Conservation (phyloP, 2,329 filamentous ascomycete genomes). For the Cordyceps sp. region DNA sequence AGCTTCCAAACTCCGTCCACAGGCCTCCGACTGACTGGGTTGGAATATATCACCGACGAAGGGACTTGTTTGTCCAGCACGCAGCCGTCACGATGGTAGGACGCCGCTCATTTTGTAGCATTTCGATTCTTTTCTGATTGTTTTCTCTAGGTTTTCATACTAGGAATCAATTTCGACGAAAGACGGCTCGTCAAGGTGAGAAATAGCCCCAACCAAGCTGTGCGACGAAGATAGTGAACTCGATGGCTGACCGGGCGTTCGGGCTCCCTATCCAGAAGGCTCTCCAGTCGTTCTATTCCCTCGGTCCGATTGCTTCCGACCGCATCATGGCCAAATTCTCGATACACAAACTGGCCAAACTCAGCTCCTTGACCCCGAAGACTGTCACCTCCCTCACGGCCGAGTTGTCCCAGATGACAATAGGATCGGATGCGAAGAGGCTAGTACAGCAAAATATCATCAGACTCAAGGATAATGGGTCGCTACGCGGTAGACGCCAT, state of each 20-base stretch:
- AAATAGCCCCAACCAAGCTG: no score
- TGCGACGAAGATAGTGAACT: no score
- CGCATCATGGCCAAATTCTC: slow-evolving; percentile 76
- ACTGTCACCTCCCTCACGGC: slow-evolving; percentile 70
- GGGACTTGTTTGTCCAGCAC: no score
- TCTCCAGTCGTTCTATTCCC: slow-evolving; percentile 73
- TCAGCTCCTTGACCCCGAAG: slow-evolving; percentile 58
- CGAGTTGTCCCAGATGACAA: slow-evolving; percentile 78
- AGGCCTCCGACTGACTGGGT: no score
- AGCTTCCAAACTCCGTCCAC: no score
- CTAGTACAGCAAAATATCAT: slow-evolving; percentile 72
- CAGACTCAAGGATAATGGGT: slow-evolving; percentile 77
- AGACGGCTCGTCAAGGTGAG: slow-evolving; percentile 66
- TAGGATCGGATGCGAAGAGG: slow-evolving; percentile 74
- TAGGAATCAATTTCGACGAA: slow-evolving; percentile 77
- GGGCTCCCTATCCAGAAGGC: slow-evolving; percentile 36
- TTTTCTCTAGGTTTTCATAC: slow-evolving; percentile 54
- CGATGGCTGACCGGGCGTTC: background rate
- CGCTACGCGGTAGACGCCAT: slow-evolving; percentile 76
- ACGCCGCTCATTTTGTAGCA: background rate
- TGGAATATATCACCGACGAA: no score
- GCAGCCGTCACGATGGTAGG: slow-evolving; percentile 6
- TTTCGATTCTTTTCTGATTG: background rate
- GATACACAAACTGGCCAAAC: slow-evolving; percentile 68
- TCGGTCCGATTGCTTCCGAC: slow-evolving; percentile 53